Conservation (phyloP, 345 rosid genomes). For the Eucalyptus urophylla region DNA sequence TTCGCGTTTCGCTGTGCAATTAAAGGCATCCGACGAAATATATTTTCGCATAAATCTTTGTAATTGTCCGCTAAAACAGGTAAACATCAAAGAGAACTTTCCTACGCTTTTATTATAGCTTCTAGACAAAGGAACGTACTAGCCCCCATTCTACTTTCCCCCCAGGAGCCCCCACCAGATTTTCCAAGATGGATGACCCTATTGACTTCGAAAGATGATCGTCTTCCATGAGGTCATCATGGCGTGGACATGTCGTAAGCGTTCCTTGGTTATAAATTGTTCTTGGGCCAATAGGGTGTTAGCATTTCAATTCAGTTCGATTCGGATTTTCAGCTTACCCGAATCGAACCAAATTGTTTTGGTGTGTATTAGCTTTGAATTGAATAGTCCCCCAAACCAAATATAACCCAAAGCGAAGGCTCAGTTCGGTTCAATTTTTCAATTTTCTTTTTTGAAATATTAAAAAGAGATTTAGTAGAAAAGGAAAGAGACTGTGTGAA, state of each 20-base stretch:
- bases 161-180: not conserved
- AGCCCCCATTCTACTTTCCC: not conserved
- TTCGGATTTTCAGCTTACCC: no score
- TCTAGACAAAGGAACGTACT: not conserved
- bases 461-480: no score
- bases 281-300: no score
- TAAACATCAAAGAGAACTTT: not conserved
- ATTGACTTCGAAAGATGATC: not conserved
- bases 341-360: no score
- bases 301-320: no score
- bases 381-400: no score
- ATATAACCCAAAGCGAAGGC: no score
- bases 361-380: no score
- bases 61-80: not conserved
- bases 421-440: no score
- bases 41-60: not conserved
- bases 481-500: no score
- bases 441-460: no score
- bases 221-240: not conserved
- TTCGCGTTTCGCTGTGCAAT: not conserved
- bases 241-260: not conserved
- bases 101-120: not conserved
- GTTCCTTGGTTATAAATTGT: not conserved
- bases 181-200: not conserved
- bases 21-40: not conserved